These are phyloP conservation scores for Coprinellus aureogranulatus DNA, from an alignment of 768 basidiomycete species.

Conservation along the genomic window DNA sequence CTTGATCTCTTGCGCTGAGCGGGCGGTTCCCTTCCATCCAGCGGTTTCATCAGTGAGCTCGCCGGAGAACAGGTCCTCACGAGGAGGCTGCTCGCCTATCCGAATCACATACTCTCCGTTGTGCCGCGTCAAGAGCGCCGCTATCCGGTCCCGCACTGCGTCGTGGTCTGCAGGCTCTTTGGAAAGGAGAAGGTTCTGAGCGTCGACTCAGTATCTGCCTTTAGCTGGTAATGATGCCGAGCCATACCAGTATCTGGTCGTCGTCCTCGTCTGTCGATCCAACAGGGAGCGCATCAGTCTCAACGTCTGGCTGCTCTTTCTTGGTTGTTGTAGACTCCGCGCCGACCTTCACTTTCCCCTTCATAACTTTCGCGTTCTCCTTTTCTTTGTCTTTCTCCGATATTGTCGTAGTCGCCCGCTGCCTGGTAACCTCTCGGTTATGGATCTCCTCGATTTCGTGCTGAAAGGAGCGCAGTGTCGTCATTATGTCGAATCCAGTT, in stretches of 20 bases:
- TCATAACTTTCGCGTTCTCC: conserved; percentile 28
- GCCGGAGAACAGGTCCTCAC: conserved; percentile 51
- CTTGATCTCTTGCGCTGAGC: conserved; percentile 54
- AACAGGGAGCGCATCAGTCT: neutral
- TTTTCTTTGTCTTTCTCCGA: conserved; percentile 32
- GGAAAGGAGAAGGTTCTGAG: conserved; percentile 47
- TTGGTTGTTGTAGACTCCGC: conserved; percentile 9
- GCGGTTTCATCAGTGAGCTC: conserved; percentile 46
- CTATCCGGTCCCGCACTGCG: conserved; percentile 60
- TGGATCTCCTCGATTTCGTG: conserved; percentile 77
- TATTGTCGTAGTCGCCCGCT: conserved; percentile 35
- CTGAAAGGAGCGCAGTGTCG: conserved; percentile 62
- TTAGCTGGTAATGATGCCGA: conserved; percentile 9
- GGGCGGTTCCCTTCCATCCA: conserved; percentile 53
- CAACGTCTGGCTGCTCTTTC: conserved; percentile 9
- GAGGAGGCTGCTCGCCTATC: conserved; percentile 67
- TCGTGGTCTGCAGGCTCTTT: conserved; percentile 43
- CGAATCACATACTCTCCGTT: conserved; percentile 75
- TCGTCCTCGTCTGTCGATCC: conserved; percentile 44
- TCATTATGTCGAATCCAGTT: conserved; percentile 32
- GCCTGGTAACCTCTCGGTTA: conserved; percentile 62
- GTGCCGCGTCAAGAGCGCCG: conserved; percentile 62
- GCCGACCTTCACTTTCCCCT: conserved; percentile 44
- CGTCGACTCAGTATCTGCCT: neutral
- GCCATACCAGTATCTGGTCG: conserved; percentile 48